Evolutionary conservation across 2,329 filamentous ascomycete species (phyloP).

Genomic region (Sporothrix phasma): DNA sequence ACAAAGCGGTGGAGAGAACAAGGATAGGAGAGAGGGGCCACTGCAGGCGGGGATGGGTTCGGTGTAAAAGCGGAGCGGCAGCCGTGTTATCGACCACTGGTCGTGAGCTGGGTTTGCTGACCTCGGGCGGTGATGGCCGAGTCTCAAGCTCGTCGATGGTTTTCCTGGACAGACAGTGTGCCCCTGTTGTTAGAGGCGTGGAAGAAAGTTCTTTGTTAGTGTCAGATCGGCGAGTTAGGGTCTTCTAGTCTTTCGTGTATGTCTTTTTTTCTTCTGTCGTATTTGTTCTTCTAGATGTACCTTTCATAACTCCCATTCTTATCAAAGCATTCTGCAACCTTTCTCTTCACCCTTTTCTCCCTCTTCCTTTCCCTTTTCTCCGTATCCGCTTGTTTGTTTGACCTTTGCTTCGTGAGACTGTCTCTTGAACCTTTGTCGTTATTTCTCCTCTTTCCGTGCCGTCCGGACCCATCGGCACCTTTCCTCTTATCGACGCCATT

Average conservation of each 20-base stretch:
- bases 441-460: background rate
- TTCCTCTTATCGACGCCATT: too few species aligned
- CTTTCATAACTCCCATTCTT: background rate
- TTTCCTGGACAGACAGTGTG: background rate
- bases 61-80: background rate
- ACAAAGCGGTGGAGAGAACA: background rate
- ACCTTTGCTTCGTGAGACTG: background rate
- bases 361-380: background rate
- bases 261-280: background rate
- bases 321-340: background rate
- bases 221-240: background rate
- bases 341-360: background rate
- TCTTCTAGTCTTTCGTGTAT: background rate
- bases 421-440: background rate
- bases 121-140: background rate
- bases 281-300: background rate
- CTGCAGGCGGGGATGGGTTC: background rate
- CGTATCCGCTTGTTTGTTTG: background rate
- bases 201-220: slow-evolving; percentile 4
- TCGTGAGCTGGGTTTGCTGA: background rate
- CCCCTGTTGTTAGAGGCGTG: background rate
- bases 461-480: too few species aligned
- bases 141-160: background rate
- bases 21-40: background rate
- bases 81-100: background rate